phyloP scores from a whole-genome alignment of 202 grass and related monocot genomes.

The Panicum hallii region DNA sequence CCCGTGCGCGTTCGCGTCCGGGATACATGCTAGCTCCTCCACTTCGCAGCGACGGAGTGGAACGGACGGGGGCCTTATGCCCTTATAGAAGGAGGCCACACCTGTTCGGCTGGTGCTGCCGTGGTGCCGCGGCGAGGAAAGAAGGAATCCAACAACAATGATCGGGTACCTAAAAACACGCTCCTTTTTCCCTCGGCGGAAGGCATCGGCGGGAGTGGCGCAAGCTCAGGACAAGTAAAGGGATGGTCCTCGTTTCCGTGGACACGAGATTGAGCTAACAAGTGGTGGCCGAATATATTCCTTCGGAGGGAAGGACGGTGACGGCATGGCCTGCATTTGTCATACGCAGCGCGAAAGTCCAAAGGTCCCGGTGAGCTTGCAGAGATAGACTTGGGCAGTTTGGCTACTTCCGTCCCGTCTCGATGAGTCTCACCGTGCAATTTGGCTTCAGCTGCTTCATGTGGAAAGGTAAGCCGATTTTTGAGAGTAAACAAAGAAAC shows the following conservation, averaged over 20 bases:
- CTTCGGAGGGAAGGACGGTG: neutral
- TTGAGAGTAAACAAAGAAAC: neutral
- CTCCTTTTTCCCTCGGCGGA: conserved; percentile 37
- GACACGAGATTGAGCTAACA: conserved; percentile 39
- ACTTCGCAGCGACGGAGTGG: conserved; percentile 27
- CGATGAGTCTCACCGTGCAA: neutral
- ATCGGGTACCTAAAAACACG: conserved; percentile 55
- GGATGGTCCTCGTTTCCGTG: conserved; percentile 62
- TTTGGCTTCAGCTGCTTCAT: neutral
- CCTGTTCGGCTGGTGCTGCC: conserved; percentile 39
- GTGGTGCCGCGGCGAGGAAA: conserved; percentile 11
- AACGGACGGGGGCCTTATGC: neutral
- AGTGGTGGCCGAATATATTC: conserved; percentile 70
- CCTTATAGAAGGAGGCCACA: conserved; percentile 44
- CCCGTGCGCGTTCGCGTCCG: conserved; percentile 1
- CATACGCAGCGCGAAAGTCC: neutral
- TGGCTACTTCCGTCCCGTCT: neutral
- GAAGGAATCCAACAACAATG: conserved; percentile 56
- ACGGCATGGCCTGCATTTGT: conserved; percentile 43
- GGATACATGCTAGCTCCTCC: conserved; percentile 52
- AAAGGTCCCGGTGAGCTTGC: neutral
- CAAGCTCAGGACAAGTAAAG: conserved; percentile 30
- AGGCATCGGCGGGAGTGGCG: conserved; percentile 45
- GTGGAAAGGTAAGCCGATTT: neutral
- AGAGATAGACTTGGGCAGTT: neutral